phyloP scores from a whole-genome alignment of 2,329 filamentous ascomycete genomes.

The Diaporthe sp. region DNA sequence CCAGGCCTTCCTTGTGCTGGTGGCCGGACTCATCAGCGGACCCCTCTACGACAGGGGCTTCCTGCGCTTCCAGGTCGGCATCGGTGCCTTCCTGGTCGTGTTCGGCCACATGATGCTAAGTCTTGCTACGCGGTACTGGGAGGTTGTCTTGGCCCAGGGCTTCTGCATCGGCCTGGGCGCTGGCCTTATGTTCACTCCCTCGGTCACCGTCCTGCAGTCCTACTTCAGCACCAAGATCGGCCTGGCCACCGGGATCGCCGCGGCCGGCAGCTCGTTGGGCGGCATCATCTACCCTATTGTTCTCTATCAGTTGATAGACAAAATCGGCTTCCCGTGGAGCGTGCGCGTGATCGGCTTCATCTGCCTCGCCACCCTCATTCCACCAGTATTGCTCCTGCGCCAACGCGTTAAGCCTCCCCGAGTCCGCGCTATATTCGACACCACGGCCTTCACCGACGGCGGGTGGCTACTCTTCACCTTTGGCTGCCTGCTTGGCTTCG shows the following conservation, averaged over 20 bases:
- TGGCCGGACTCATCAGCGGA: slow-evolving; percentile 58
- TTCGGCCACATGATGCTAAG: slow-evolving; percentile 61
- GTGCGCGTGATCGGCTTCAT: slow-evolving; percentile 47
- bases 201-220: slow-evolving; percentile 49
- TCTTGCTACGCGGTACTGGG: slow-evolving; percentile 57
- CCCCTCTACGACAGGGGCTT: slow-evolving; percentile 63
- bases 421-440: slow-evolving; percentile 54
- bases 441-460: slow-evolving; percentile 54
- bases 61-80: slow-evolving; percentile 55
- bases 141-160: slow-evolving; percentile 60
- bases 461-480: slow-evolving; percentile 53
- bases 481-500: slow-evolving; percentile 53
- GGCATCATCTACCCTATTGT: slow-evolving; percentile 52
- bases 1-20: slow-evolving; percentile 60
- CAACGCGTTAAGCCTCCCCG: slow-evolving; percentile 53
- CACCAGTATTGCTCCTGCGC: slow-evolving; percentile 47
- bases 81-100: slow-evolving; percentile 57
- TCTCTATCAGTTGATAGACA: slow-evolving; percentile 43
- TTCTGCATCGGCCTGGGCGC: slow-evolving; percentile 60
- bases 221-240: slow-evolving; percentile 50
- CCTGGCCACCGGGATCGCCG: slow-evolving; percentile 51
- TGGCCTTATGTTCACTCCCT: slow-evolving; percentile 56
- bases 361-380: slow-evolving; percentile 45
- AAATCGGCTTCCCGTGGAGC: slow-evolving; percentile 47
- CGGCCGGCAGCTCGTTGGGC: slow-evolving; percentile 50